Evolutionary conservation across 805 yeast species (phyloP), one percentile per base, ranked within the genome.

Genomic region (Candida jianshihensis): DNA sequence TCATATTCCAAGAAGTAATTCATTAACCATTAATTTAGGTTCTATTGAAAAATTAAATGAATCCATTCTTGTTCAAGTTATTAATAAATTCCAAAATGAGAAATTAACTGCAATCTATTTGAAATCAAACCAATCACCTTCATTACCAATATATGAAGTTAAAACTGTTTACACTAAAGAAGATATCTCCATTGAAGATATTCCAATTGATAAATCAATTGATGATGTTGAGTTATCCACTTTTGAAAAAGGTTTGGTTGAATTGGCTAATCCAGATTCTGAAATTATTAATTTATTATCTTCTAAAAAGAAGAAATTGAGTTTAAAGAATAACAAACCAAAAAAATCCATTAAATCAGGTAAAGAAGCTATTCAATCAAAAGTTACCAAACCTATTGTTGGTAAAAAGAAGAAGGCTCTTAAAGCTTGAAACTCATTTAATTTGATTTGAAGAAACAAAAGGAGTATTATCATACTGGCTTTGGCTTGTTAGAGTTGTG

Each of bases 221-320:
- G 54, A 54, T 14, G 66, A 60, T 27, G 64, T 69, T 41, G 68
- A 68, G 46, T 61, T 78, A 35, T 63, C 83, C 34, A 61, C 68
- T 19, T 82, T 83, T 58, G 94, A 84, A 47, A 74, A 73, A 54
- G 87, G 87, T 29, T 74, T 89, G 63, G 70, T 85, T 53, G 96
- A 89, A 66, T 84, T 88, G 47, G 81, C 82, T 38, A 81, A 80
- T 48, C 88, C 84, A 43, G 79, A 19, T 19, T 29, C 75, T 17
- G 89, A 77, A 39, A 62, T 80, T 39, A 64, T 71, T 30, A 68
- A 73, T 49, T 65, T 82, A 41, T 69, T 84, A 56, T 78, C 80
- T 32, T 71, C 73, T 47, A 73, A 75, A 54, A 61, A 69, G 22
- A 11, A 18, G 4, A 18, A 13, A 19, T 7, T 29, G 17, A 10